phyloP scores from a whole-genome alignment of 2,329 filamentous ascomycete genomes.

The Aspergillus sp. region DNA sequence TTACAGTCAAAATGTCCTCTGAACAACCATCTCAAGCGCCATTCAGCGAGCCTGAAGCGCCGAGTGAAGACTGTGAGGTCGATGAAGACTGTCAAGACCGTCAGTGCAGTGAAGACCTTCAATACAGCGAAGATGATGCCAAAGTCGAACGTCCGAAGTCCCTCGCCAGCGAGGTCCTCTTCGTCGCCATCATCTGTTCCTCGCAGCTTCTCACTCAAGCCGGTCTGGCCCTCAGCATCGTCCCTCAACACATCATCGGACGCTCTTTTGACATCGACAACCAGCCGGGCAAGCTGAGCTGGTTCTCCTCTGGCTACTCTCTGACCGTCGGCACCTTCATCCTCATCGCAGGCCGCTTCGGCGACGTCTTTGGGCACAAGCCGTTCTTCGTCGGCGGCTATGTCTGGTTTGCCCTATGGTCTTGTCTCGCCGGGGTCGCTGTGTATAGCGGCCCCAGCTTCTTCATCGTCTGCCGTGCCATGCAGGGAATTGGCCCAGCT shows the following conservation, averaged over 20 bases:
- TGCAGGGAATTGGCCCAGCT: slow-evolving; percentile 59
- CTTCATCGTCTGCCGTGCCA: slow-evolving; percentile 50
- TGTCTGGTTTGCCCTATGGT: slow-evolving; percentile 30
- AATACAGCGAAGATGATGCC: background rate
- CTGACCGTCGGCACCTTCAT: slow-evolving; percentile 42
- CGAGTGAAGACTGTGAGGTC: background rate
- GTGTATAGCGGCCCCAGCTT: slow-evolving; percentile 40
- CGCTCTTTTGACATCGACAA: background rate
- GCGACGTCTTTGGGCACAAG: slow-evolving; percentile 34
- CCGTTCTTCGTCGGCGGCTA: slow-evolving; percentile 30
- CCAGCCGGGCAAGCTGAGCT: background rate
- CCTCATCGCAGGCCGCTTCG: slow-evolving; percentile 30
- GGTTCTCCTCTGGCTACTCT: background rate
- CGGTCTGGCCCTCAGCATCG: background rate
- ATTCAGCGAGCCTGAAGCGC: background rate
- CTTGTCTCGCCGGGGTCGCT: slow-evolving; percentile 28
- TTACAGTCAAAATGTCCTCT: background rate
- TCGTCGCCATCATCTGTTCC: background rate
- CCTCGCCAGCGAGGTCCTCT: background rate
- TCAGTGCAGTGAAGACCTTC: too few relatives aligned
- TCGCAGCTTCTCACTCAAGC: background rate
- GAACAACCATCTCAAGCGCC: background rate
- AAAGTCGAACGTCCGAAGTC: background rate
- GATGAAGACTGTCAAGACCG: background rate
- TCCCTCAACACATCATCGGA: background rate